Percentiles rank a stretch among this genome's conserved stretches.
These are phyloP conservation scores for Thermoascus crustaceus DNA, from an alignment of 2,329 filamentous ascomycete genomes.

Conservation along the genomic window DNA sequence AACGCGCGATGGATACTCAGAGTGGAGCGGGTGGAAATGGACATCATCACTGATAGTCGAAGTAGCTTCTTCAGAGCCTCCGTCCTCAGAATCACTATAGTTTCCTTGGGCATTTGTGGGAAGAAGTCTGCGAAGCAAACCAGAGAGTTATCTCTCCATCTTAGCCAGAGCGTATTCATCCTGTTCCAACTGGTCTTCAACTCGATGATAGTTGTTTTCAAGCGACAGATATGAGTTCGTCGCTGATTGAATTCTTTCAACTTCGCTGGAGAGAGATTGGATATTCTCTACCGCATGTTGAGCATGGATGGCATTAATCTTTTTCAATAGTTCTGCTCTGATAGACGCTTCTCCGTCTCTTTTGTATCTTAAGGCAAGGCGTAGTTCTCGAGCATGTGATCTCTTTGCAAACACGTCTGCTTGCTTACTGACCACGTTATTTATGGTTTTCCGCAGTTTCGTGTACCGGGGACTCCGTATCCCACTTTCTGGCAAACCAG, in stretches of 20 bases:
- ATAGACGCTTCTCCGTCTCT: slow-evolving; percentile 16
- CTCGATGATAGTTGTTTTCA: slow-evolving; percentile 17
- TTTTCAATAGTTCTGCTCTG: slow-evolving; percentile 15
- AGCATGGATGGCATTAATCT: slow-evolving; percentile 14
- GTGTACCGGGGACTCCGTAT: not conserved
- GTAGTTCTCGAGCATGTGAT: slow-evolving; percentile 15
- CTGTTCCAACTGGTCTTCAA: slow-evolving; percentile 19
- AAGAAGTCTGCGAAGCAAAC: slow-evolving; percentile 2
- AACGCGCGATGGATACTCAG: slow-evolving; percentile 15
- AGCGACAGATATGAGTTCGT: too few species aligned
- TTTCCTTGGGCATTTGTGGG: not conserved
- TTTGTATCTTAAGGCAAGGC: slow-evolving; percentile 15
- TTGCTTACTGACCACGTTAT: slow-evolving; percentile 9
- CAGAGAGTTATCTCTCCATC: slow-evolving; percentile 12
- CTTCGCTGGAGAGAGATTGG: too few species aligned
- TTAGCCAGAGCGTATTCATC: slow-evolving; percentile 18
- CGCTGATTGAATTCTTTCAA: too few species aligned
- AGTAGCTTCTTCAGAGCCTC: slow-evolving; percentile 1
- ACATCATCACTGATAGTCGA: slow-evolving; percentile 2
- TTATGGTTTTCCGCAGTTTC: slow-evolving; percentile 6
- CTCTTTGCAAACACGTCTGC: slow-evolving; percentile 13
- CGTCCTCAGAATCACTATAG: not conserved
- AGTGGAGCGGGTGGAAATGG: slow-evolving; percentile 8
- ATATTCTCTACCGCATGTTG: slow-evolving; percentile 5
- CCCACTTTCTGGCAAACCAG: too few species aligned